A percentile compares a stretch with the other conserved stretches of the same genome.
phyloP scores from a whole-genome alignment of 768 basidiomycete species.

The Boletus insuetus region DNA sequence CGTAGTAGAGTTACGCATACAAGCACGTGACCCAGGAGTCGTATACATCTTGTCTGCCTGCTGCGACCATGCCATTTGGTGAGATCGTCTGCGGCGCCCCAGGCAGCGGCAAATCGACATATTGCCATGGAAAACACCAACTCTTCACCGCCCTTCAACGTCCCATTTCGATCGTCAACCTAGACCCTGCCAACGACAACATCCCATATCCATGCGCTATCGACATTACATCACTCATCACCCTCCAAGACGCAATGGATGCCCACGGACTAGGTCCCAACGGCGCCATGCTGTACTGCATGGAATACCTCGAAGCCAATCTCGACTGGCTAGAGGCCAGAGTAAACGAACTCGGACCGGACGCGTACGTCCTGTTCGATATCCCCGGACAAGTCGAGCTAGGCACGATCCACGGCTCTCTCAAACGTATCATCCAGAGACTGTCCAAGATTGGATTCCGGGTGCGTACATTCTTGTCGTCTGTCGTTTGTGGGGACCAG shows the following conservation, averaged over 20 bases:
- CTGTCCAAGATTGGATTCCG: constrained; percentile 76
- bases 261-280: constrained; percentile 88
- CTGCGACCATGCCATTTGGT: constrained; percentile 73
- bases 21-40: too few species aligned
- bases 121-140: constrained; percentile 84
- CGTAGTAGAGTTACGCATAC: too few species aligned
- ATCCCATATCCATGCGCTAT: constrained; percentile 92
- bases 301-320: constrained; percentile 96
- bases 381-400: constrained; percentile 97
- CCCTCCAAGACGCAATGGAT: constrained; percentile 83
- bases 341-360: constrained; percentile 60
- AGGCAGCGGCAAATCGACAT: constrained; percentile 86
- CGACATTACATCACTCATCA: constrained; percentile 82
- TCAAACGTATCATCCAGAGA: constrained; percentile 73
- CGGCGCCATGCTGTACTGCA: constrained; percentile 93
- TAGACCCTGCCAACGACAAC: constrained; percentile 91
- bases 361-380: constrained; percentile 91
- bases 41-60: too few species aligned
- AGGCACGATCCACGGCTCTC: constrained; percentile 90
- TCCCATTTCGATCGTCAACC: constrained; percentile 87
- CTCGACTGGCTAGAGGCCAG: constrained; percentile 81
- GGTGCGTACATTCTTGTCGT: constrained; percentile 52
- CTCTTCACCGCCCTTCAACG: constrained; percentile 84
- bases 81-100: constrained; percentile 86
- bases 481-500: background rate